Conservation (phyloP, 805 yeast genomes). For the Schwanniomyces vanrijiae region DNA sequence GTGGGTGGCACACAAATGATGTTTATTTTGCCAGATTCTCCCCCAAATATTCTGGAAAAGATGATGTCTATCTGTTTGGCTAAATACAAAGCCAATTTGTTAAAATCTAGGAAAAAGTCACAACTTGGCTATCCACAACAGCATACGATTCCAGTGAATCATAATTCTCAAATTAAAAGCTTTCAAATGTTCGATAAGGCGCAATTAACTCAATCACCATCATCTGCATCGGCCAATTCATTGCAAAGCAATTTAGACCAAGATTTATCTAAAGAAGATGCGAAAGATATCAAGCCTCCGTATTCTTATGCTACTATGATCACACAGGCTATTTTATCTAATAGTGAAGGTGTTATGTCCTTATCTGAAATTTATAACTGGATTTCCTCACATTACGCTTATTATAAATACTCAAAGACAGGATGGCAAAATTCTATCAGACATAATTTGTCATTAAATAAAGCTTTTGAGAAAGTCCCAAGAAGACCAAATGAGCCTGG, state of each 20-base stretch:
- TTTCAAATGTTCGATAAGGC: conserved; percentile 57
- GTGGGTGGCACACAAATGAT: conserved; percentile 98
- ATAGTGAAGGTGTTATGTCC: conserved; percentile 83
- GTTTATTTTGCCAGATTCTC: conserved; percentile 92
- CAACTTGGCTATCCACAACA: conserved; percentile 16
- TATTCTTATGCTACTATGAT: conserved; percentile 98
- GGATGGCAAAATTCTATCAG: conserved; percentile 99
- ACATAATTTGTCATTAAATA: conserved; percentile 89
- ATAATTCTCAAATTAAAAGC: conserved; percentile 32
- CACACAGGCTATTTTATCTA: conserved; percentile 91
- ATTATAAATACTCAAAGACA: conserved; percentile 84
- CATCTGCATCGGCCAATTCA: conserved; percentile 39
- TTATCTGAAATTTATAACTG: conserved; percentile 89
- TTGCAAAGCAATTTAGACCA: conserved; percentile 48
- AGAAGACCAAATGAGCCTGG: conserved; percentile 96
- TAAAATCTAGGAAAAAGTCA: conserved; percentile 19
- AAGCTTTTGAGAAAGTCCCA: conserved; percentile 97
- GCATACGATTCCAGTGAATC: conserved; percentile 10
- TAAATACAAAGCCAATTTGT: conserved; percentile 25
- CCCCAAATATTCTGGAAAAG: conserved; percentile 61
- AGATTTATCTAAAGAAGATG: conserved; percentile 84
- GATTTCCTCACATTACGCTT: conserved; percentile 86
- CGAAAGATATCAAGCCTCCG: conserved; percentile 94
- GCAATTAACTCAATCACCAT: conserved; percentile 36
- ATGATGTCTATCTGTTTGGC: conserved; percentile 40